Conservation (phyloP, 768 basidiomycete species). For the Trametes elegans region DNA sequence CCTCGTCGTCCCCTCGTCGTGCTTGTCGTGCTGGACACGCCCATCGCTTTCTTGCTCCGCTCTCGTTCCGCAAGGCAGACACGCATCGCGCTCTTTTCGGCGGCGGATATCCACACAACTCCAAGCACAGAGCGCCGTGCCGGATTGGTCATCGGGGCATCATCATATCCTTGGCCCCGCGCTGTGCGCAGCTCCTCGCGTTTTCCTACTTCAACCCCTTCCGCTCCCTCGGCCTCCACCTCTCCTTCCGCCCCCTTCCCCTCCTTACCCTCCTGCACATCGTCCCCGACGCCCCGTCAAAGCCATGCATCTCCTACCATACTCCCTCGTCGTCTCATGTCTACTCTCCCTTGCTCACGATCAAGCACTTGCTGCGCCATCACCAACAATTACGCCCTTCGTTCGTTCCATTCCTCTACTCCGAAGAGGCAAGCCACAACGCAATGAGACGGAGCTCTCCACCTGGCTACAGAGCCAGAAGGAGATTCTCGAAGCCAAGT, state of each 20-base stretch:
- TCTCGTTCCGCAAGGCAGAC: not conserved
- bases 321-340: conserved; percentile 20
- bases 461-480: conserved; percentile 28
- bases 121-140: not conserved
- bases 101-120: not conserved
- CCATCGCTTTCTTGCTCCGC: not conserved
- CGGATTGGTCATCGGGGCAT: conserved; percentile 17
- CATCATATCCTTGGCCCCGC: conserved; percentile 22
- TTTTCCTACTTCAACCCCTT: conserved; percentile 10
- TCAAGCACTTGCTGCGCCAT: conserved; percentile 22
- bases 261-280: not conserved
- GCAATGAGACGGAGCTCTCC: conserved; percentile 4
- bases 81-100: not conserved
- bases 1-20: not conserved
- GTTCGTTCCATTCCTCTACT: conserved; percentile 22
- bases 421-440: conserved; percentile 13
- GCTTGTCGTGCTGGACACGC: conserved; percentile 17
- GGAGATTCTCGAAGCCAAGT: conserved; percentile 28
- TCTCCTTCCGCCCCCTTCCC: not conserved
- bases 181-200: conserved; percentile 22
- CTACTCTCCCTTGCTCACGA: conserved; percentile 18
- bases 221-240: conserved; percentile 4
- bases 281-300: not conserved
- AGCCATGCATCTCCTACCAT: conserved; percentile 20
- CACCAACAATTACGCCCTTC: not conserved